Evolutionary conservation across 1,284 basidiomycete species (phyloP).

Genomic region (Neotropicomus parvogracilis): DNA sequence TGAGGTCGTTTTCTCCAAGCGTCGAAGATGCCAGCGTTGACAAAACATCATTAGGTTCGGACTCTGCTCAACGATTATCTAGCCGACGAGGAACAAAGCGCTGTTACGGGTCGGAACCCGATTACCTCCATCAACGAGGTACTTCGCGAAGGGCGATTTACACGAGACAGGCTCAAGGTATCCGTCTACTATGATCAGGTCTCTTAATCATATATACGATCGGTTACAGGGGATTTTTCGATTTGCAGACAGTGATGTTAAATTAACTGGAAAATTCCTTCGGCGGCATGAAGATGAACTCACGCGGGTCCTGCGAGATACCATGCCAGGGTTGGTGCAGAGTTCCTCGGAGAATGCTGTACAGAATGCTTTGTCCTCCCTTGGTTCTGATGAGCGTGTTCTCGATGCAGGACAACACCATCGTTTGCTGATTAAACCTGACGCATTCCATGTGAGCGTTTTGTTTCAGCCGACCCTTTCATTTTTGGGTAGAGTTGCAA

Average conservation of each 20-base stretch:
- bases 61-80: conserved; percentile 90
- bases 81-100: conserved; percentile 81
- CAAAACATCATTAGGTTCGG: conserved; percentile 55
- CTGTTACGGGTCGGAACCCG: conserved; percentile 75
- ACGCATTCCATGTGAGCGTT: conserved; percentile 93
- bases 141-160: conserved; percentile 77
- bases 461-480: conserved; percentile 91
- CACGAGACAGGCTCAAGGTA: conserved; percentile 78
- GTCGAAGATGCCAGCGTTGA: conserved; percentile 8
- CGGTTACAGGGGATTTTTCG: conserved; percentile 74
- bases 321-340: conserved; percentile 91
- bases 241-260: conserved; percentile 84
- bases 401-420: conserved; percentile 75
- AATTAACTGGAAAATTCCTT: conserved; percentile 65
- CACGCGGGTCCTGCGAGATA: conserved; percentile 79
- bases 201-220: conserved; percentile 6
- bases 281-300: conserved; percentile 83
- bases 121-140: conserved; percentile 94
- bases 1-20: conserved; percentile 56
- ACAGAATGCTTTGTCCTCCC: conserved; percentile 56
- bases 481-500: conserved; percentile 74
- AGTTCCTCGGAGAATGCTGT: conserved; percentile 58
- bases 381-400: conserved; percentile 68
- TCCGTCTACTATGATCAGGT: conserved; percentile 8
- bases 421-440: conserved; percentile 81